Percentiles rank a stretch among this genome's conserved stretches.
Conservation (phyloP, 2,329 filamentous ascomycete genomes). For the Lasiodiplodia citricola region DNA sequence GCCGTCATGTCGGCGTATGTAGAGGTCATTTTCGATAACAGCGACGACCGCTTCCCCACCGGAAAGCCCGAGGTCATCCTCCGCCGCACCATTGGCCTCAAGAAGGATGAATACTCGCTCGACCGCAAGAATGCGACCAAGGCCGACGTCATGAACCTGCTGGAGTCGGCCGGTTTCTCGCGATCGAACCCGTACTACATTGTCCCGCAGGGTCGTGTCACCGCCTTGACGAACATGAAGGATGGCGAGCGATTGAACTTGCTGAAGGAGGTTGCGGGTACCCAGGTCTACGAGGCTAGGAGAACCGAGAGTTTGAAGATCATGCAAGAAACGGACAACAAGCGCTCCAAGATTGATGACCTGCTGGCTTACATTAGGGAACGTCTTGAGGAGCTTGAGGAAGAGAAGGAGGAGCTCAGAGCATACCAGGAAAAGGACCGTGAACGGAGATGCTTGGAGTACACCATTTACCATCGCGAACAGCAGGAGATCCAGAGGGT, state of each 20-base stretch:
- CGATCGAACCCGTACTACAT: conserved; percentile 99
- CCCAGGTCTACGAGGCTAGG: conserved; percentile 93
- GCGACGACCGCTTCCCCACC: conserved; percentile 91
- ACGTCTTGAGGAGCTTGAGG: conserved; percentile 85
- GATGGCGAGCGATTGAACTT: conserved; percentile 87
- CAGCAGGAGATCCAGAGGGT: conserved; percentile 78
- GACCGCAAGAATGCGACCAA: conserved; percentile 97
- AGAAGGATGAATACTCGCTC: conserved; percentile 98
- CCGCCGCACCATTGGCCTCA: conserved; percentile 91
- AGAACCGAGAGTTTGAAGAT: conserved; percentile 93
- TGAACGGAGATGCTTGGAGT: conserved; percentile 89
- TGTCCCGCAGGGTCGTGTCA: conserved; percentile 95
- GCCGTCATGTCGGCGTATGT: conserved; percentile 99
- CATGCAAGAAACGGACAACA: conserved; percentile 95
- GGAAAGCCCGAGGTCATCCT: conserved; percentile 89
- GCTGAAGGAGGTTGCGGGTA: conserved; percentile 97
- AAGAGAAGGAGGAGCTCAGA: conserved; percentile 94
- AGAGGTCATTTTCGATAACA: conserved; percentile 98
- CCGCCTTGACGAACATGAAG: conserved; percentile 97
- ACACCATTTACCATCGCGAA: conserved; percentile 90
- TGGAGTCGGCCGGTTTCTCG: conserved; percentile 96
- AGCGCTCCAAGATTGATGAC: conserved; percentile 92
- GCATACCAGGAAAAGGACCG: conserved; percentile 95
- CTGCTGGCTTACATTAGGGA: conserved; percentile 90
- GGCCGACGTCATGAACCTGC: conserved; percentile 89